These are phyloP conservation scores for Clathrospora elynae DNA, from an alignment of 2,329 filamentous ascomycete species.

Conservation along the genomic window DNA sequence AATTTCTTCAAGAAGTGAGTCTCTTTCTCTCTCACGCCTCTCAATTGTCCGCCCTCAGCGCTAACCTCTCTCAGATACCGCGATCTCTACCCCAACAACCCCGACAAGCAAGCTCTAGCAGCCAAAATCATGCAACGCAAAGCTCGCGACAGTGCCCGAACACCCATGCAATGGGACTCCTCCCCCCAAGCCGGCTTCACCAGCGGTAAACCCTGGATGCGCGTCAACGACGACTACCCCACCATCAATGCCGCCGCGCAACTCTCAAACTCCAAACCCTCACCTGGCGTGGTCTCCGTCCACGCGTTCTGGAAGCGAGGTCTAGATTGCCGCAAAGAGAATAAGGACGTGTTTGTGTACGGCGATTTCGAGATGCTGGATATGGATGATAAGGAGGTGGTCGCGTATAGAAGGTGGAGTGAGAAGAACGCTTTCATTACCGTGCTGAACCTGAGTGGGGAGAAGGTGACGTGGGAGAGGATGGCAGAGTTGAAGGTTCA, in stretches of 20 bases:
- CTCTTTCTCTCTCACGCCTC: background rate
- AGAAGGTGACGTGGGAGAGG: slow-evolving; percentile 36
- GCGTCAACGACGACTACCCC: slow-evolving; percentile 61
- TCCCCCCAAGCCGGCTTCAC: slow-evolving; percentile 67
- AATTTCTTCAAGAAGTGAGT: slow-evolving; percentile 58
- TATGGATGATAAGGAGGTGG: slow-evolving; percentile 45
- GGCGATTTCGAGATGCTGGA: slow-evolving; percentile 63
- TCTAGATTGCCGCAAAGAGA: slow-evolving; percentile 61
- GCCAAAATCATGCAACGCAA: slow-evolving; percentile 59
- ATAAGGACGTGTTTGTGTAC: slow-evolving; percentile 66
- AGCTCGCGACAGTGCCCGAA: slow-evolving; percentile 68
- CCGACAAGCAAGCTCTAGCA: slow-evolving; percentile 34
- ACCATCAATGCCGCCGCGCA: slow-evolving; percentile 64
- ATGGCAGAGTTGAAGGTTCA: slow-evolving; percentile 33
- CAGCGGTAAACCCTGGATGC: slow-evolving; percentile 64
- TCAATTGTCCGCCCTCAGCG: too few relatives aligned
- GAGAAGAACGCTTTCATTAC: slow-evolving; percentile 34
- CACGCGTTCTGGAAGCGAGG: slow-evolving; percentile 66
- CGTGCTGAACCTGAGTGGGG: slow-evolving; percentile 43
- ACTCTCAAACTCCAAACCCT: slow-evolving; percentile 33
- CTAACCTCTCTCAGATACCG: slow-evolving; percentile 29
- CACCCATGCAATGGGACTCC: slow-evolving; percentile 70
- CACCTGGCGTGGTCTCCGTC: slow-evolving; percentile 52
- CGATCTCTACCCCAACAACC: slow-evolving; percentile 36
- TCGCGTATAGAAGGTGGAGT: slow-evolving; percentile 43